Evolutionary conservation across 805 yeast species (phyloP).

Genomic region (Teunomyces pallodes): DNA sequence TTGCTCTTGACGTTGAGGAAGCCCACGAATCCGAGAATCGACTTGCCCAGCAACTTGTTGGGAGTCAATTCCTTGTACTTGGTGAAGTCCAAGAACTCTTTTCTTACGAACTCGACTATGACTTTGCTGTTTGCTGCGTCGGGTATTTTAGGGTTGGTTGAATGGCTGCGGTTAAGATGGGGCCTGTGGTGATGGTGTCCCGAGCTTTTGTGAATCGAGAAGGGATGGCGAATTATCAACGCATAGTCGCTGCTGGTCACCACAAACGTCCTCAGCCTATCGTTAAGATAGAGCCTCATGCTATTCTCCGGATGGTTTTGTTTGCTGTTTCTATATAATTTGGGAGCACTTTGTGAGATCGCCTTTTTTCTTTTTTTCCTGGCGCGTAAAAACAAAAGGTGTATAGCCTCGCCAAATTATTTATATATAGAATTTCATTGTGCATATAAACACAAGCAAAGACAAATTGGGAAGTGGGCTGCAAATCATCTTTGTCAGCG

Average conservation of each 20-base stretch:
- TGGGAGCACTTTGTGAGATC: too few relatives aligned
- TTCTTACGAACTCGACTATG: conserved; percentile 53
- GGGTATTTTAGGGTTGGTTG: conserved; percentile 15
- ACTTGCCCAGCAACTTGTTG: conserved; percentile 18
- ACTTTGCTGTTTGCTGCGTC: conserved; percentile 29
- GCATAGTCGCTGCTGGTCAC: conserved; percentile 59
- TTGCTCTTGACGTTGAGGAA: conserved; percentile 52
- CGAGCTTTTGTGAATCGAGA: conserved; percentile 24
- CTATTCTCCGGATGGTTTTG: background rate
- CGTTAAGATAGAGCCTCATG: conserved; percentile 65
- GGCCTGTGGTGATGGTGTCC: conserved; percentile 18
- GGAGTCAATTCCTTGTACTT: conserved; percentile 46
- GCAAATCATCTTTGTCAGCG: background rate
- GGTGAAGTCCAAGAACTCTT: conserved; percentile 33
- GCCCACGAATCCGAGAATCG: conserved; percentile 60
- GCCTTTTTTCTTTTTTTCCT: too few relatives aligned
- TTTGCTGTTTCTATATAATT: background rate
- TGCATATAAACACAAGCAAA: background rate
- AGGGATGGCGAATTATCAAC: conserved; percentile 54
- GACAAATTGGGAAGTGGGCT: background rate
- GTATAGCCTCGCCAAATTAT: background rate
- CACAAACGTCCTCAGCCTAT: conserved; percentile 66
- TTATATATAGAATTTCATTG: background rate
- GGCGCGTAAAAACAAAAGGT: too few relatives aligned
- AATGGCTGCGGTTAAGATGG: conserved; percentile 10